These are phyloP conservation scores for Tilletiopsis washingtonensis DNA, from an alignment of 1,284 basidiomycete genomes.

Conservation along the genomic window DNA sequence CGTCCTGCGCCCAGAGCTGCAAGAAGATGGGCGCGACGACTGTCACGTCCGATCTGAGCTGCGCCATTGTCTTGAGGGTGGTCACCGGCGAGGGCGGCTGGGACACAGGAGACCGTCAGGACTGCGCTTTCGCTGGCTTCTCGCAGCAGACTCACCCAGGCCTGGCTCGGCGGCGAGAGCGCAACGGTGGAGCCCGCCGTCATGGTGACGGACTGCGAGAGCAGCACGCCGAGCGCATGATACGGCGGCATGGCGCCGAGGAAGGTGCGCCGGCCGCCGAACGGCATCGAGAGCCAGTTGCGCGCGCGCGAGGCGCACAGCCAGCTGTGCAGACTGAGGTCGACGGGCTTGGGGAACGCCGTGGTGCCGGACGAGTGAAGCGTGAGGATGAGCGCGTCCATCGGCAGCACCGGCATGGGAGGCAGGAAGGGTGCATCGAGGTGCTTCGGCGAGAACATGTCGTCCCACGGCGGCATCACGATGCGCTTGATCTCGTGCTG, in stretches of 20 bases:
- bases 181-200: too few species aligned
- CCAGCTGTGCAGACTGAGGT: not conserved
- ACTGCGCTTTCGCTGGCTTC: too few species aligned
- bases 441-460: not conserved
- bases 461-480: not conserved
- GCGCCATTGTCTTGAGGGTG: too few species aligned
- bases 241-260: not conserved
- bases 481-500: not conserved
- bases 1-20: too few species aligned
- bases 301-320: not conserved
- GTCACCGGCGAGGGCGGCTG: too few species aligned
- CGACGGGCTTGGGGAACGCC: not conserved
- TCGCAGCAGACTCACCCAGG: too few species aligned
- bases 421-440: not conserved
- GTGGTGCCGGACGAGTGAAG: conserved; percentile 2
- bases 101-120: too few species aligned
- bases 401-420: not conserved
- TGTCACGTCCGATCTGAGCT: too few species aligned
- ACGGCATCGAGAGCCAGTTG: too few species aligned
- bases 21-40: too few species aligned
- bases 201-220: too few species aligned
- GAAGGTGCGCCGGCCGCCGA: not conserved
- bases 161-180: too few species aligned
- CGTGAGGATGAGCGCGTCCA: not conserved
- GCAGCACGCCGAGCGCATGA: not conserved